These are phyloP conservation scores for Podospora appendiculata DNA, from an alignment of 495 filamentous ascomycete species.

Conservation along the genomic window DNA sequence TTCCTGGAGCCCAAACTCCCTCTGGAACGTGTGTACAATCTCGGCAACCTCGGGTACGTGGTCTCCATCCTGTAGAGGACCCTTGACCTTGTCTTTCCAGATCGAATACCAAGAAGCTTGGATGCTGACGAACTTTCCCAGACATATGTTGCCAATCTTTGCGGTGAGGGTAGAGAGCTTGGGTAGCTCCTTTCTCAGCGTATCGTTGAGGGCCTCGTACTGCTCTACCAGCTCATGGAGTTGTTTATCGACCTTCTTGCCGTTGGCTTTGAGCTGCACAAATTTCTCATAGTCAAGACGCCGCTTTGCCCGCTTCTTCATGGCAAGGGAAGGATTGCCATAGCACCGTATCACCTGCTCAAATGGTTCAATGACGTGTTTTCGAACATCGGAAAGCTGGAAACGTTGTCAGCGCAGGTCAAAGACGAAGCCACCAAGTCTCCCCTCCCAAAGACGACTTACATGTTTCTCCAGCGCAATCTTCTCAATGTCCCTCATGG, in stretches of 20 bases:
- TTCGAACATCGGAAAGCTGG: slow-evolving; percentile 66
- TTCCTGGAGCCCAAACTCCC: slow-evolving; percentile 59
- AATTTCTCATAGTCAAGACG: slow-evolving; percentile 75
- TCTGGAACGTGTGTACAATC: slow-evolving; percentile 62
- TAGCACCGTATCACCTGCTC: slow-evolving; percentile 71
- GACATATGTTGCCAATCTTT: slow-evolving; percentile 68
- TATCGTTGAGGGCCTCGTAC: slow-evolving; percentile 83
- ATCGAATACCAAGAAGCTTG: slow-evolving; percentile 72
- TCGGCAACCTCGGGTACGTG: slow-evolving; percentile 58
- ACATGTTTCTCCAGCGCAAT: slow-evolving; percentile 80
- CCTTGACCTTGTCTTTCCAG: slow-evolving; percentile 71
- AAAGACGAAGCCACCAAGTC: neutral
- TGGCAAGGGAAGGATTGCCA: slow-evolving; percentile 71
- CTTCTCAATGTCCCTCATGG: slow-evolving; percentile 71
- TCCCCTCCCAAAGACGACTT: slow-evolving; percentile 28
- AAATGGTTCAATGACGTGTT: slow-evolving; percentile 82
- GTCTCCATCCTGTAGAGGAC: slow-evolving; percentile 56
- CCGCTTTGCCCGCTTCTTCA: slow-evolving; percentile 87
- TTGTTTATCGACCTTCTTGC: slow-evolving; percentile 73
- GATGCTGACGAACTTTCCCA: slow-evolving; percentile 73
- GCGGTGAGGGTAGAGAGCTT: slow-evolving; percentile 73
- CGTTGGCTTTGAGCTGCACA: slow-evolving; percentile 52
- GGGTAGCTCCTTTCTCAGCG: slow-evolving; percentile 85
- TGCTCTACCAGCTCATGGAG: slow-evolving; percentile 74
- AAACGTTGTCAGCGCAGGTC: slow-evolving; percentile 1